A percentile compares a stretch with the other conserved stretches of the same genome.
These are phyloP conservation scores for Talaromyces sp. DNA, from an alignment of 2,329 filamentous ascomycete species.

Conservation along the genomic window DNA sequence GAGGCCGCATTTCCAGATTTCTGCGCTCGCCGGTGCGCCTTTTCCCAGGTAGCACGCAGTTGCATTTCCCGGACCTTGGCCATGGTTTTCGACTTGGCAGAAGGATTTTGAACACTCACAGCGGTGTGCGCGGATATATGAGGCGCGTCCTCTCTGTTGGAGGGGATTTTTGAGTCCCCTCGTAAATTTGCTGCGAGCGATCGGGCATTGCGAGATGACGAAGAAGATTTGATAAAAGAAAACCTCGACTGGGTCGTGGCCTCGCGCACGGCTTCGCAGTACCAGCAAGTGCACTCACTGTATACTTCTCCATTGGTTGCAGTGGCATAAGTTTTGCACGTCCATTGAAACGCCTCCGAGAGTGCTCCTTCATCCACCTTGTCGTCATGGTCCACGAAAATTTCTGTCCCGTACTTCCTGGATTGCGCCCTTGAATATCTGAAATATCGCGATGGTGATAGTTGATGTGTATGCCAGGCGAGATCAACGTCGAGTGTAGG, in stretches of 20 bases:
- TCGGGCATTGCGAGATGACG: constrained; percentile 48
- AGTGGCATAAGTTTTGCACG: constrained; percentile 63
- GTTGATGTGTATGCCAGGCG: constrained; percentile 17
- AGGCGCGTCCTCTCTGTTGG: constrained; percentile 51
- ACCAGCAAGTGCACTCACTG: constrained; percentile 75
- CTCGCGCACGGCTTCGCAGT: constrained; percentile 68
- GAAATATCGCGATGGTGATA: constrained; percentile 61
- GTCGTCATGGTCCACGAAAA: constrained; percentile 77
- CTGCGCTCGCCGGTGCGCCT: constrained; percentile 25
- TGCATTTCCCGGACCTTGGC: constrained; percentile 31
- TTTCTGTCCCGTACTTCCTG: constrained; percentile 19
- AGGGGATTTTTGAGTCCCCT: constrained; percentile 18
- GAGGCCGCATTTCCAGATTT: constrained; percentile 28
- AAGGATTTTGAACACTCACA: constrained; percentile 36
- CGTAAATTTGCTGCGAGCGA: constrained; percentile 44
- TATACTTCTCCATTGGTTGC: constrained; percentile 61
- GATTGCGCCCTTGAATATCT: constrained; percentile 47
- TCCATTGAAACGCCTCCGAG: constrained; percentile 65
- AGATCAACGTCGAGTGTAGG: background rate
- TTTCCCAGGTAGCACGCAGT: constrained; percentile 54
- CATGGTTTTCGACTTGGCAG: constrained; percentile 11
- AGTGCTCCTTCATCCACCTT: constrained; percentile 68
- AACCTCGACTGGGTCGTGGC: constrained; percentile 46
- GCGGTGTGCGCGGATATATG: constrained; percentile 73
- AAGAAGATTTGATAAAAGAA: constrained; percentile 20